These are phyloP conservation scores for Diaporthe caulivora DNA, from an alignment of 2,329 filamentous ascomycete species.

Conservation along the genomic window DNA sequence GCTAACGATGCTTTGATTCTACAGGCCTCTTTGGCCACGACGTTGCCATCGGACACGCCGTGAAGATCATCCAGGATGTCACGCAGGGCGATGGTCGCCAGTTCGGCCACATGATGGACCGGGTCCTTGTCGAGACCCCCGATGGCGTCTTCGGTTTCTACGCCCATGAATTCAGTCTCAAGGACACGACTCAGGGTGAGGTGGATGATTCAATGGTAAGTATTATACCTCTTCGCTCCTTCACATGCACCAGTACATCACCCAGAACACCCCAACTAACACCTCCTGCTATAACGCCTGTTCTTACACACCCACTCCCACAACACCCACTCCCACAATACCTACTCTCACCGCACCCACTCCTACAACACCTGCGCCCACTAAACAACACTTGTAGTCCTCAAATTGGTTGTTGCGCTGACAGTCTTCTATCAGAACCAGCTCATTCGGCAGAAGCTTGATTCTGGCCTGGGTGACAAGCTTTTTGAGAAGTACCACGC, in stretches of 20 bases:
- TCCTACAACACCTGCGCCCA: too few species aligned
- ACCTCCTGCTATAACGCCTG: too few species aligned
- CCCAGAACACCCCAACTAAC: too few species aligned
- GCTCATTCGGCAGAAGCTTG: conserved; percentile 33
- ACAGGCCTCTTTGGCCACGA: conserved; percentile 34
- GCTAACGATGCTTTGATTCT: background rate
- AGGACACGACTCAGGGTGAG: background rate
- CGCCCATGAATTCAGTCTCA: background rate
- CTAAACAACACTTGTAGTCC: too few species aligned
- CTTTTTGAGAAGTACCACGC: conserved; percentile 30
- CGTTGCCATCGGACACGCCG: background rate
- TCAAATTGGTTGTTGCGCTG: background rate
- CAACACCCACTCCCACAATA: too few species aligned
- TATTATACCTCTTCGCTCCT: background rate
- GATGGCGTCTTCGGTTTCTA: background rate
- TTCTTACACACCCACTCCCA: too few species aligned
- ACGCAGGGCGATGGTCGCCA: background rate
- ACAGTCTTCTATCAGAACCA: background rate
- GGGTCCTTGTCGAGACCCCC: background rate
- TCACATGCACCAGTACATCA: too few species aligned
- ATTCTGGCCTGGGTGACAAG: conserved; percentile 33
- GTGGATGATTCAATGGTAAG: background rate
- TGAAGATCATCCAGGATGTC: background rate
- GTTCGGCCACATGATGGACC: background rate
- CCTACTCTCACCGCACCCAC: too few species aligned